Percentiles rank a stretch among this genome's conserved stretches.
Evolutionary conservation across 1,139 yeast species (phyloP).

Genomic region (Kurtzmaniella natalensis): DNA sequence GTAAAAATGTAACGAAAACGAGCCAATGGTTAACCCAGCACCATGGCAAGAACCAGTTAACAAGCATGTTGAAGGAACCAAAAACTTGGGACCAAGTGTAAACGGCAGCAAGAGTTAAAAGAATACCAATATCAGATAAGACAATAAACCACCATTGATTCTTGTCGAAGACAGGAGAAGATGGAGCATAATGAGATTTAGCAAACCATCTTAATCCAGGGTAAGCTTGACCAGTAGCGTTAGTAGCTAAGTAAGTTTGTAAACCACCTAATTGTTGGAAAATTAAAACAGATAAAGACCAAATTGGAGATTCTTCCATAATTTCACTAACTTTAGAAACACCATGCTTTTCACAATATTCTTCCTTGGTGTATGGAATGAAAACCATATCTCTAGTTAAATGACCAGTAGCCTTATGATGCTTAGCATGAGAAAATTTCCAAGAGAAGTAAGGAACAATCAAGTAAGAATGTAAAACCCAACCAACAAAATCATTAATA

Average conservation of each 20-base stretch:
- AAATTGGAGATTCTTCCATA: conserved; percentile 71
- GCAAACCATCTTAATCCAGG: conserved; percentile 44
- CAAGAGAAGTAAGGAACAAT: conserved; percentile 84
- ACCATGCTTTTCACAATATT: conserved; percentile 38
- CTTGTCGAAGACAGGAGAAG: conserved; percentile 67
- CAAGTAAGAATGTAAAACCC: conserved; percentile 75
- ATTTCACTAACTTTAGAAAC: conserved; percentile 50
- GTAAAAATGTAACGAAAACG: conserved; percentile 79
- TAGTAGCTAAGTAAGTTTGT: conserved; percentile 58
- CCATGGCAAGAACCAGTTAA: conserved; percentile 78
- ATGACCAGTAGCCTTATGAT: conserved; percentile 87
- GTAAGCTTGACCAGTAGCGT: conserved; percentile 75
- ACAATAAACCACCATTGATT: conserved; percentile 68
- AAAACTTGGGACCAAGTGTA: conserved; percentile 60
- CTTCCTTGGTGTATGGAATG: conserved; percentile 64
- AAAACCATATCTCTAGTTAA: conserved; percentile 79
- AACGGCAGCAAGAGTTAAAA: conserved; percentile 48
- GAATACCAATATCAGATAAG: conserved; percentile 68
- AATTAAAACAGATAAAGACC: conserved; percentile 49
- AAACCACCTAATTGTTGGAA: conserved; percentile 79
- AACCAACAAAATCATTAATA: conserved; percentile 74
- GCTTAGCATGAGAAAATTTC: conserved; percentile 80
- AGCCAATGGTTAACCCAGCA: conserved; percentile 85
- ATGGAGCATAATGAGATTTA: conserved; percentile 65
- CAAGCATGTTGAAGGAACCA: conserved; percentile 60